These are phyloP conservation scores for Spergularia bocconei DNA, from an alignment of 148 eudicot species.

Conservation along the genomic window DNA sequence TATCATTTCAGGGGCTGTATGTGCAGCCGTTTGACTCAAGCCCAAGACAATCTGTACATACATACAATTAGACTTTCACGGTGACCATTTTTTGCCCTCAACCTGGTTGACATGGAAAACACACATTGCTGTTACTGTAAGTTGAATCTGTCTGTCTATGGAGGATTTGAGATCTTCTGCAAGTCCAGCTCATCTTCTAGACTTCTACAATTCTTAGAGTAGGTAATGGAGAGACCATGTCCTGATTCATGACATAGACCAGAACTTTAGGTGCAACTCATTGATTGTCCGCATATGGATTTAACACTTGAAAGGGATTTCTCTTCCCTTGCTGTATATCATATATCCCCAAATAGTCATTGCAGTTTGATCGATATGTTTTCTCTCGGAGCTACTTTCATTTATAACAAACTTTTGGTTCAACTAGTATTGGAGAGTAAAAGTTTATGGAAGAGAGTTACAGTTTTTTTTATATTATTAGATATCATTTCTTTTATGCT, in stretches of 20 bases:
- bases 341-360: not conserved
- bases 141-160: constrained; percentile 16
- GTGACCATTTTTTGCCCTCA: constrained; percentile 12
- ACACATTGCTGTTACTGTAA: constrained; percentile 19
- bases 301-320: constrained; percentile 7
- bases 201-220: not conserved
- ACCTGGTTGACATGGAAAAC: constrained; percentile 13
- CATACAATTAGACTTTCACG: constrained; percentile 18
- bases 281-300: not conserved
- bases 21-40: constrained; percentile 46
- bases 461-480: not conserved
- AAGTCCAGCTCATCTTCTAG: constrained; percentile 4
- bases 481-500: not conserved
- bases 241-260: not conserved
- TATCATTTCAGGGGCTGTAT: constrained; percentile 46
- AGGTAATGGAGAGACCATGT: not conserved
- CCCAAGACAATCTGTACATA: constrained; percentile 8
- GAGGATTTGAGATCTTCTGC: not conserved
- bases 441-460: not conserved
- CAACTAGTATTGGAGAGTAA: not conserved
- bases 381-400: not conserved
- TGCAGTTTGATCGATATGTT: not conserved
- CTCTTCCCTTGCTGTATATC: constrained; percentile 18
- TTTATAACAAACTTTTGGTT: not conserved
- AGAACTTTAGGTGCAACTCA: constrained; percentile 1